Evolutionary conservation across 2,329 filamentous ascomycete species (phyloP).

Genomic region (Colletotrichum sansevieriae): DNA sequence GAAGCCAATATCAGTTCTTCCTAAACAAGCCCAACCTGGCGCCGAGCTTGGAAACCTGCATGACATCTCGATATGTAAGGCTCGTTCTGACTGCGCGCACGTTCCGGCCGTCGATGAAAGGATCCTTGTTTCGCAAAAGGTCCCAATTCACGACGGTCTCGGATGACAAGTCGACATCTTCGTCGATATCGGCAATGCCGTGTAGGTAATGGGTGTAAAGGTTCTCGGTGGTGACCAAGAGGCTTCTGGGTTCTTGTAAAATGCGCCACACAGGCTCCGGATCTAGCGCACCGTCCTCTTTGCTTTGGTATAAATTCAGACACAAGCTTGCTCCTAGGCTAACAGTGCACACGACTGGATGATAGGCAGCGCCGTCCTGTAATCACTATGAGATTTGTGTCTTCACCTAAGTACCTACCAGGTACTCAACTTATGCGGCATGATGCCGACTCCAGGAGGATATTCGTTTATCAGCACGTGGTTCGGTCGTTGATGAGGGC

Average conservation of each 20-base stretch:
- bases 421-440: slow-evolving; percentile 82
- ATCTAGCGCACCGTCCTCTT: slow-evolving; percentile 70
- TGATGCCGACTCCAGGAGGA: slow-evolving; percentile 88
- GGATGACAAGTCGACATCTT: slow-evolving; percentile 74
- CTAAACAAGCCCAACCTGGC: slow-evolving; percentile 71
- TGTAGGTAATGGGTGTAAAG: slow-evolving; percentile 81
- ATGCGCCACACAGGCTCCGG: slow-evolving; percentile 68
- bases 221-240: slow-evolving; percentile 77
- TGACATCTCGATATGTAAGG: slow-evolving; percentile 87
- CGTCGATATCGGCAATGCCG: slow-evolving; percentile 76
- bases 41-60: slow-evolving; percentile 82
- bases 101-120: slow-evolving; percentile 66
- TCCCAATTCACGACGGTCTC: slow-evolving; percentile 80
- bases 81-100: slow-evolving; percentile 74
- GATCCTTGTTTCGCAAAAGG: slow-evolving; percentile 66
- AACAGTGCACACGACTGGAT: slow-evolving; percentile 90
- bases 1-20: slow-evolving; percentile 52
- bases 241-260: slow-evolving; percentile 85
- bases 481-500: slow-evolving; percentile 84
- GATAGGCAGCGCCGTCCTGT: slow-evolving; percentile 85
- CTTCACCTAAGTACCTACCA: slow-evolving; percentile 39
- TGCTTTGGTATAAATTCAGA: slow-evolving; percentile 79
- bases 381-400: slow-evolving; percentile 45
- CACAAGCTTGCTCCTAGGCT: slow-evolving; percentile 84
- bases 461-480: slow-evolving; percentile 97